These are phyloP conservation scores for Penicillium sp. DNA, from an alignment of 2,329 filamentous ascomycete genomes.

Conservation along the genomic window DNA sequence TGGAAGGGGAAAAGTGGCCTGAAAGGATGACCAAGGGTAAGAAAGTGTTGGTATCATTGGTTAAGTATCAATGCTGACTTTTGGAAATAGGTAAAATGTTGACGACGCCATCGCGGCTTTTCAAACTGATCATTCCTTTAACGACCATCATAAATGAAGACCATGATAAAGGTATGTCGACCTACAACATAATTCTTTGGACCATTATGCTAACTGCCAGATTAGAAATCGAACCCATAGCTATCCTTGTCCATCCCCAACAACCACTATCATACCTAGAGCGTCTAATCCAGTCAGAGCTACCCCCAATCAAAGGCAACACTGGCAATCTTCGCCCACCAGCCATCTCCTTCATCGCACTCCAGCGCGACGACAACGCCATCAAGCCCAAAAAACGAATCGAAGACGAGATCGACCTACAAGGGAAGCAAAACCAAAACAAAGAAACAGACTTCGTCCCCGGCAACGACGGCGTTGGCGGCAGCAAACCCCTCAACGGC, in stretches of 20 bases:
- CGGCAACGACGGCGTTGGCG: conserved; percentile 5
- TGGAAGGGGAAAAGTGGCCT: conserved; percentile 17
- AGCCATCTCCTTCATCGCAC: conserved; percentile 67
- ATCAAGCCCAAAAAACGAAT: conserved; percentile 33
- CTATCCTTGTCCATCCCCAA: conserved; percentile 76
- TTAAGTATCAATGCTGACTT: conserved; percentile 1
- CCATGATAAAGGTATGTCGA: conserved; percentile 46
- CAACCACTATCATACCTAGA: conserved; percentile 87
- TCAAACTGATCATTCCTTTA: conserved; percentile 72
- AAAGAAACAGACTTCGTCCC: conserved; percentile 3
- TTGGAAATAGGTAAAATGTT: conserved; percentile 57
- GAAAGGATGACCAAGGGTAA: conserved; percentile 55
- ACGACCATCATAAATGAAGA: conserved; percentile 52
- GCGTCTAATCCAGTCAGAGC: conserved; percentile 76
- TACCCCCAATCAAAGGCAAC: conserved; percentile 57
- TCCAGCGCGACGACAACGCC: conserved; percentile 60
- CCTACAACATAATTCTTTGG: background rate
- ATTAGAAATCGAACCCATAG: conserved; percentile 66
- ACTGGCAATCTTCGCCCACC: conserved; percentile 62
- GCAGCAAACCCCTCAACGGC: conserved; percentile 1
- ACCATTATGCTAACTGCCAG: conserved; percentile 1
- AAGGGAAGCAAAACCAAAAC: conserved; percentile 27
- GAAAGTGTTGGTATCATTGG: background rate
- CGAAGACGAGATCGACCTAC: conserved; percentile 34
- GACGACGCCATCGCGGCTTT: conserved; percentile 68